These are phyloP conservation scores for Penicillium sp. DNA, from an alignment of 2,329 filamentous ascomycete genomes.

Conservation along the genomic window DNA sequence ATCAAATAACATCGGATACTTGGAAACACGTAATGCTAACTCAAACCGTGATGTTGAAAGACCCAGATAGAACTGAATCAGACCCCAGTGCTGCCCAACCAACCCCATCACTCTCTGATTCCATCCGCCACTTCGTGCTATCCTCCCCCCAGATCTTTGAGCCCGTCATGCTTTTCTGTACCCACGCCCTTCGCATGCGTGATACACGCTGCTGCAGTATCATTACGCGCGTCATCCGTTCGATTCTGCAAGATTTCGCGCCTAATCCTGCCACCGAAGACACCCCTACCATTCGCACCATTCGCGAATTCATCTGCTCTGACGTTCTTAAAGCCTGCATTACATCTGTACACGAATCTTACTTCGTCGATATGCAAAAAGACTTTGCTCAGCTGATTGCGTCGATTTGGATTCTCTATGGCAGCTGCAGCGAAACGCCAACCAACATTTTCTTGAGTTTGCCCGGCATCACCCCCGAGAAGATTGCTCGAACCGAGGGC, in stretches of 20 bases:
- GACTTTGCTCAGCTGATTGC: constrained; percentile 88
- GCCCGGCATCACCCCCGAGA: constrained; percentile 70
- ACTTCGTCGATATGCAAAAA: constrained; percentile 95
- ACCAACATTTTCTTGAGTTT: constrained; percentile 75
- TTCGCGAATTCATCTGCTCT: constrained; percentile 86
- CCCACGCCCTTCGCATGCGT: constrained; percentile 83
- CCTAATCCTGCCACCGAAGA: constrained; percentile 44
- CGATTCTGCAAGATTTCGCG: constrained; percentile 77
- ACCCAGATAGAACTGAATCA: constrained; percentile 37
- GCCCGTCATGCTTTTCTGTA: constrained; percentile 87
- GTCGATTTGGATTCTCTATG: constrained; percentile 77
- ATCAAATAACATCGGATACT: not conserved
- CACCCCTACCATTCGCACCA: constrained; percentile 60
- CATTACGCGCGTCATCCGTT: constrained; percentile 82
- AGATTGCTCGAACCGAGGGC: constrained; percentile 66
- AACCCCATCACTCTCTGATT: constrained; percentile 53
- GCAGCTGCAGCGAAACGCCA: constrained; percentile 68
- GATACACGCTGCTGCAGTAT: constrained; percentile 87
- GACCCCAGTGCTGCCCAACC: constrained; percentile 37
- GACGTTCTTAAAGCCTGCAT: constrained; percentile 90
- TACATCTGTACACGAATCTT: constrained; percentile 87
- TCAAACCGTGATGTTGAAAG: constrained; percentile 20
- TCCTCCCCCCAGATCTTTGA: constrained; percentile 77
- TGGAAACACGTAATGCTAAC: not conserved
- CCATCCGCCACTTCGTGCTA: constrained; percentile 79